These are phyloP conservation scores for Exsudoporus floridanus DNA, from an alignment of 1,284 basidiomycete species.

Conservation along the genomic window DNA sequence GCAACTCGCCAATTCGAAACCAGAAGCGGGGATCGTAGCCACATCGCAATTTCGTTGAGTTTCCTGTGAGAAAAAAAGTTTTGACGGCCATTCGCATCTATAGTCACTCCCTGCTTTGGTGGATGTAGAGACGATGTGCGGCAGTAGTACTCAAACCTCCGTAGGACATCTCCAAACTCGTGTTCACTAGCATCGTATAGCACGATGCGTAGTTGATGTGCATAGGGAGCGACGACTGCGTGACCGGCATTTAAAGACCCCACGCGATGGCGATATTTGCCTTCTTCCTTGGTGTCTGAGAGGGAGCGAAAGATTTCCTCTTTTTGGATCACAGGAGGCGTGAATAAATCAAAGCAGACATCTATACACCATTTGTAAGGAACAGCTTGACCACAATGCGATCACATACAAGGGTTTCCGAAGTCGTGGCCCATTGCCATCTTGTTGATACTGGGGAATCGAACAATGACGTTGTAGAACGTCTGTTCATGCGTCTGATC, in stretches of 20 bases:
- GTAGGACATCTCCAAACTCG: constrained; percentile 40
- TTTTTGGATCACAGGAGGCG: constrained; percentile 59
- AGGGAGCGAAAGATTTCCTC: constrained; percentile 54
- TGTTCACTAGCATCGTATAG: constrained; percentile 42
- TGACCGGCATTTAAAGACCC: constrained; percentile 56
- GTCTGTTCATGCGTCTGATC: constrained; percentile 50
- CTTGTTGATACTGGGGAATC: constrained; percentile 57
- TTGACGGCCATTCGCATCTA: constrained; percentile 46
- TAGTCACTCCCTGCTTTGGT: constrained; percentile 34
- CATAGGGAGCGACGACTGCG: constrained; percentile 56
- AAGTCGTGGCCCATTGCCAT: constrained; percentile 58
- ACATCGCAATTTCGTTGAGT: constrained; percentile 45
- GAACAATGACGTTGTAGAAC: constrained; percentile 52
- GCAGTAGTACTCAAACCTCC: constrained; percentile 53
- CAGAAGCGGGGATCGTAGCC: constrained; percentile 43
- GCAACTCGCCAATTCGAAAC: constrained; percentile 53
- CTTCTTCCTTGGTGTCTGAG: constrained; percentile 43
- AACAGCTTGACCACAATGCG: constrained; percentile 4
- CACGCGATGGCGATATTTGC: constrained; percentile 50
- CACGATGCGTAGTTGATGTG: constrained; percentile 62
- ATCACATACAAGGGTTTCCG: constrained; percentile 41
- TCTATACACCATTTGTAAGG: constrained; percentile 37
- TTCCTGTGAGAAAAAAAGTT: constrained; percentile 50
- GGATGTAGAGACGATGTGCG: constrained; percentile 47
- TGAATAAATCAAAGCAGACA: constrained; percentile 63